Evolutionary conservation across 257 asterid species (phyloP), one percentile per base, ranked within the genome.

Genomic region (Plantago ovata): DNA sequence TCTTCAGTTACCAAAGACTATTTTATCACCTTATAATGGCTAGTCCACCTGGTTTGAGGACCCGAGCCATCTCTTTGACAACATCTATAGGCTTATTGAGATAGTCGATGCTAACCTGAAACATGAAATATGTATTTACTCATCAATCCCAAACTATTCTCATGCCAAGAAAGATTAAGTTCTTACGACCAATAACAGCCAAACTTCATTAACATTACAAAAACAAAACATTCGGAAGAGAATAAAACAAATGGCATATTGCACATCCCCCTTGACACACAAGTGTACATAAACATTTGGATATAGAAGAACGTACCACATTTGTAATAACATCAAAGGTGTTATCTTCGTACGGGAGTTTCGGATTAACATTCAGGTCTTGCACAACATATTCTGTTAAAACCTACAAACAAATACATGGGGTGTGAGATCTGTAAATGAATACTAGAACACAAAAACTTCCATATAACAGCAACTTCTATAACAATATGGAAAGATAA

Each of bases 81-180:
- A 92, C 75, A 22, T 81, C 93, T n/a, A 88, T 32, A 65, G 96
- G 98, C 74, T 92, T 92, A 6, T 86, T 72, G 56, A 92, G 70
- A 75, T 91, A 91, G 69, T 91, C 98, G n/a, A 91, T 96, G 53
- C 98, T 91, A 43, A 90, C 95, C 97, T 89, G 83, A 69, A 72
- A 62, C 67, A 73, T 38, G 42, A 13, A 60, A 5, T 22, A 40
- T 38, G n/a, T n/a, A 20, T n/a, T 22, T 13, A 48, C 10, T 24
- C 54, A 59, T 13, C 36, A 28, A 28, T 28, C 7, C 36, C 7
- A 3, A 28, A 8, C 4, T 28, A 6, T 28, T 28, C 36, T 28
- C 36, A 28, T 28, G 36, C 36, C 36, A 28, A n/a, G n/a, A n/a
- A n/a, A n/a, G n/a, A n/a, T n/a, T n/a, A n/a, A 28, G 36, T 28